Percentiles rank a stretch among this genome's conserved stretches.
Evolutionary conservation across 192 early-diverging fungal species (phyloP).

Genomic region (Entomortierella chlamydospora): DNA sequence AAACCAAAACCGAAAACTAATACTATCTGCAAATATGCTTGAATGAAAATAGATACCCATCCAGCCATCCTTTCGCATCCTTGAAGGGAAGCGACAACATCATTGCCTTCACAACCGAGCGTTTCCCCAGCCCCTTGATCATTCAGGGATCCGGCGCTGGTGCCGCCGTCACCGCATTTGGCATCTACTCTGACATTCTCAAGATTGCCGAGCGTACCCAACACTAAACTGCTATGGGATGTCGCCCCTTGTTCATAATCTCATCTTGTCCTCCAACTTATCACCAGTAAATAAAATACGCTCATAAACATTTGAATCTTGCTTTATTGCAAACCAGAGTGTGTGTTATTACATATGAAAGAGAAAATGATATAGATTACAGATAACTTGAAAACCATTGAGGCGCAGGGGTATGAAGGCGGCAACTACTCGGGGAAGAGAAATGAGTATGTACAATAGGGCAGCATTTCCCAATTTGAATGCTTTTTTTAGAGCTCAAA

Average conservation of each 20-base stretch:
- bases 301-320: too few relatives aligned
- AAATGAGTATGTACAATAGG: slow-evolving; percentile 30
- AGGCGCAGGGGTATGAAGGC: not conserved
- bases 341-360: not conserved
- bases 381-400: too few relatives aligned
- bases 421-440: slow-evolving; percentile 1
- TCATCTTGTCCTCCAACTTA: too few relatives aligned
- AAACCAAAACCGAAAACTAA: not conserved
- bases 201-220: slow-evolving; percentile 80
- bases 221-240: slow-evolving; percentile 10
- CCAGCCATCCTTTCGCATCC: slow-evolving; percentile 93
- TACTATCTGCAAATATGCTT: not conserved
- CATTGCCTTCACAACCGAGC: slow-evolving; percentile 93
- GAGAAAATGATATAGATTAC: not conserved
- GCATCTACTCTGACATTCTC: slow-evolving; percentile 93
- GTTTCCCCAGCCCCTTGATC: slow-evolving; percentile 95
- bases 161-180: slow-evolving; percentile 97
- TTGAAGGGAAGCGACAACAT: slow-evolving; percentile 99
- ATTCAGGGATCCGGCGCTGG: slow-evolving; percentile 97
- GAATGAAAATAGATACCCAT: slow-evolving; percentile 70
- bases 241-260: too few relatives aligned
- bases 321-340: not conserved
- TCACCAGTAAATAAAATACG: too few relatives aligned
- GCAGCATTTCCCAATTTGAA: not conserved
- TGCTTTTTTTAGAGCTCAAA: slow-evolving; percentile 19